phyloP scores from a whole-genome alignment of 257 asterid genomes.

The Buddleja alternifolia region DNA sequence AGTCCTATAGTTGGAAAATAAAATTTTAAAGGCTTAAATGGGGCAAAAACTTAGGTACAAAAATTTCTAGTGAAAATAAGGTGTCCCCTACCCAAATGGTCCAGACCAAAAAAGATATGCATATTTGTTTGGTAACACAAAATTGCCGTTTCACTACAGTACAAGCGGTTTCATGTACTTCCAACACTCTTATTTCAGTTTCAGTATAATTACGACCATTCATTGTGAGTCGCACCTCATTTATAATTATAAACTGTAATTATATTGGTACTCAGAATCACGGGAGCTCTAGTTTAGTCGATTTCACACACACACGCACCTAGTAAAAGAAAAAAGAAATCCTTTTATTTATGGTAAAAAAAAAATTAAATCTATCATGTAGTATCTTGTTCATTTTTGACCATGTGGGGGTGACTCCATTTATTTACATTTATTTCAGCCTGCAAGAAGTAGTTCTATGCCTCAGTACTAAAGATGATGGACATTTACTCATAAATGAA shows the following conservation, averaged over 20 bases:
- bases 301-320: not conserved
- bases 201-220: no score
- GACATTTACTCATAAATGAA: not conserved
- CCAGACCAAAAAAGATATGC: slow-evolving; percentile 20
- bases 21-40: slow-evolving; percentile 14
- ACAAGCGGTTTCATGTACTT: no score
- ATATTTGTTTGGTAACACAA: slow-evolving; percentile 29
- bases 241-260: no score
- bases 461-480: slow-evolving; percentile 23
- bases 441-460: slow-evolving; percentile 43
- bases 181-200: no score
- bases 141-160: not conserved
- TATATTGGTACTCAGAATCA: no score
- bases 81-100: slow-evolving; percentile 39
- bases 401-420: slow-evolving; percentile 28
- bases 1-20: not conserved
- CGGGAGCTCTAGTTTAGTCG: no score
- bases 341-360: slow-evolving; percentile 10
- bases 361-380: slow-evolving; percentile 17
- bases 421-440: slow-evolving; percentile 46
- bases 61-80: not conserved
- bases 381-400: slow-evolving; percentile 19
- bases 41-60: slow-evolving; percentile 15
- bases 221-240: no score
- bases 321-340: not conserved